Percentiles rank a stretch among this genome's conserved stretches.
These are phyloP conservation scores for Triangularia setosa DNA, from an alignment of 2,329 filamentous ascomycete species.

Conservation along the genomic window DNA sequence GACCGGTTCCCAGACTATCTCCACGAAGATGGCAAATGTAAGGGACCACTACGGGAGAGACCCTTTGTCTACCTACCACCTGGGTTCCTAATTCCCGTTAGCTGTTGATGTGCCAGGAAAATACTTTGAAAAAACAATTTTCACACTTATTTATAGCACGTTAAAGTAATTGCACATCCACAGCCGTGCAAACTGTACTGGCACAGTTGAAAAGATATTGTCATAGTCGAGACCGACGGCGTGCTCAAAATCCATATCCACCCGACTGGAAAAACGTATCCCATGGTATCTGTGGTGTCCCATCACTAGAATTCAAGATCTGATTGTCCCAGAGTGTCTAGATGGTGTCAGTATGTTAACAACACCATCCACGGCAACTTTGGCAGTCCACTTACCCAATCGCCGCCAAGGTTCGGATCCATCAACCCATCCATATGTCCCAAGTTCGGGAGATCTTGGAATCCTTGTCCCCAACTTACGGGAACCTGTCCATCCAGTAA, in stretches of 20 bases:
- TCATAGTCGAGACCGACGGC: too few relatives aligned
- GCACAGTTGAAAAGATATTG: too few relatives aligned
- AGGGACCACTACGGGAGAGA: too few relatives aligned
- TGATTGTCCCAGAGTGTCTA: slow-evolving; percentile 28
- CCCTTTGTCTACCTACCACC: too few relatives aligned
- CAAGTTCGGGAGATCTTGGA: background rate
- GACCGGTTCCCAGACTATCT: background rate
- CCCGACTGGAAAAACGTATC: slow-evolving; percentile 23
- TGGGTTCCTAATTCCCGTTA: too few relatives aligned
- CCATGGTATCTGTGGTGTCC: slow-evolving; percentile 28
- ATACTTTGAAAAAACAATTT: too few relatives aligned
- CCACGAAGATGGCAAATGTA: background rate
- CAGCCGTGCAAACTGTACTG: too few relatives aligned
- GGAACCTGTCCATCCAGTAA: background rate
- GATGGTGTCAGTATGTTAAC: background rate
- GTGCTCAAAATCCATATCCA: background rate
- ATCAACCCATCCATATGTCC: slow-evolving; percentile 10
- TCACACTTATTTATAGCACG: too few relatives aligned
- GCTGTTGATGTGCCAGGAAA: too few relatives aligned
- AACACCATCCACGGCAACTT: background rate
- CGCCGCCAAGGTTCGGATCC: slow-evolving; percentile 11
- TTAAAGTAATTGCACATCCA: too few relatives aligned
- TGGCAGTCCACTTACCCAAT: slow-evolving; percentile 16
- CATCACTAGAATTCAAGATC: slow-evolving; percentile 25
- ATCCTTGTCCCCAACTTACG: slow-evolving; percentile 1